Percentiles rank a stretch among this genome's conserved stretches.
phyloP scores from a whole-genome alignment of 352 stramenopile species.

The Globisporangium megalacanthum region DNA sequence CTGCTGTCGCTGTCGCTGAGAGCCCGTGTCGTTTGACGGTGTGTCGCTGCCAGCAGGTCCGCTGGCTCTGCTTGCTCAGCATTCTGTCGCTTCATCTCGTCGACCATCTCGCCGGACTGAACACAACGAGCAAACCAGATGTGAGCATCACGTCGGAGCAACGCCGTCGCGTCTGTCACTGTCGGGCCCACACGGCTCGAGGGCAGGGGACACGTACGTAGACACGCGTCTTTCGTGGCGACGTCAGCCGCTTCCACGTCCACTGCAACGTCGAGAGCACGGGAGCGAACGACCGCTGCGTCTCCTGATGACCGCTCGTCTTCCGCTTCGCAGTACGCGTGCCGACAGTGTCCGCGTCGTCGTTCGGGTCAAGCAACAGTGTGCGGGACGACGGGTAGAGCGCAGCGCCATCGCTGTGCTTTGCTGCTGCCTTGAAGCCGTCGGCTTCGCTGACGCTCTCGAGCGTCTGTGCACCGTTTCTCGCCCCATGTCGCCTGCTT shows the following conservation, averaged over 20 bases:
- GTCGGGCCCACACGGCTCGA: background rate
- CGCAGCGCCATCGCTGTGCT: slow-evolving; percentile 5
- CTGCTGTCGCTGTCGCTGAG: background rate
- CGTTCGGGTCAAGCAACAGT: slow-evolving; percentile 13
- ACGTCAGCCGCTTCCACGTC: slow-evolving; percentile 24
- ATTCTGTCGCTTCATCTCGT: slow-evolving; percentile 5
- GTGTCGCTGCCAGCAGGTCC: background rate
- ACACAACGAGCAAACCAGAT: background rate
- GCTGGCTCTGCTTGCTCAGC: background rate
- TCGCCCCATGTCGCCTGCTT: background rate
- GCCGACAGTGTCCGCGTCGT: slow-evolving; percentile 6
- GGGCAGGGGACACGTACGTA: slow-evolving; percentile 20
- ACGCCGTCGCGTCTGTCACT: no score
- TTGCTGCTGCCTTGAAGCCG: background rate
- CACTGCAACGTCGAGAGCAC: slow-evolving; percentile 14
- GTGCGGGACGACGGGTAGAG: slow-evolving; percentile 21
- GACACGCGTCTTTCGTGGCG: slow-evolving; percentile 26
- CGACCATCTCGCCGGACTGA: slow-evolving; percentile 9
- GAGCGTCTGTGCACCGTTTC: background rate
- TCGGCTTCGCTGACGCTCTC: slow-evolving; percentile 10
- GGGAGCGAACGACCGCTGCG: slow-evolving; percentile 1
- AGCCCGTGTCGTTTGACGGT: background rate
- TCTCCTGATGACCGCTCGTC: background rate
- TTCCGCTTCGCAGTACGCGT: slow-evolving; percentile 12
- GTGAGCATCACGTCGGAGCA: background rate